Percentiles rank a stretch among this genome's conserved stretches.
These are phyloP conservation scores for Entomophthora muscae DNA, from an alignment of 371 early-diverging fungal genomes.

Conservation along the genomic window DNA sequence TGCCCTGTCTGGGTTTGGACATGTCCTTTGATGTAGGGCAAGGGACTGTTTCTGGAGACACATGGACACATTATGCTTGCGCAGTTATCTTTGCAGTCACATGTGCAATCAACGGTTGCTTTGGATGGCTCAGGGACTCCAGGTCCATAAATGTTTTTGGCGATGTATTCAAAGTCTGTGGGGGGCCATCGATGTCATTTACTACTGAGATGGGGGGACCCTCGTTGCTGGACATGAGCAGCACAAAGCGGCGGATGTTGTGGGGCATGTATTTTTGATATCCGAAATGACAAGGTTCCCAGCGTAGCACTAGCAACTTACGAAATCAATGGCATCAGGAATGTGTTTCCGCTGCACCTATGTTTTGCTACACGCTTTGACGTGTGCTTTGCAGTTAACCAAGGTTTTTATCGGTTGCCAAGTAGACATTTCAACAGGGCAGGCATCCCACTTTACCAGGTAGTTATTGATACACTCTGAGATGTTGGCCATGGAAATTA, in stretches of 20 bases:
- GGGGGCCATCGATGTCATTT: slow-evolving; percentile 29
- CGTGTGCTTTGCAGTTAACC: too few species aligned
- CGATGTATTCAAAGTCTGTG: slow-evolving; percentile 25
- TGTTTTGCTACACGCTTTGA: too few species aligned
- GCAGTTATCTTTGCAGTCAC: slow-evolving; percentile 9
- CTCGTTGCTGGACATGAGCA: slow-evolving; percentile 3
- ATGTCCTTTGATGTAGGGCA: slow-evolving; percentile 18
- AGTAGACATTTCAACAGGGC: too few species aligned
- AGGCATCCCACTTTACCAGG: too few species aligned
- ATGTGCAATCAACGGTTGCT: slow-evolving; percentile 19
- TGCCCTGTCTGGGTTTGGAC: slow-evolving; percentile 11
- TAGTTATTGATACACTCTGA: too few species aligned
- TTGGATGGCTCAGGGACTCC: slow-evolving; percentile 15
- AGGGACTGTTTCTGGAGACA: neutral
- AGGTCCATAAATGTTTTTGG: neutral
- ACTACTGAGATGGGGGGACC: slow-evolving; percentile 21
- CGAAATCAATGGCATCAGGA: too few species aligned
- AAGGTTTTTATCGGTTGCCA: too few species aligned
- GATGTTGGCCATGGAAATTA: too few species aligned
- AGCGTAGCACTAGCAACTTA: too few species aligned
- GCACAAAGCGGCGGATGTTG: neutral
- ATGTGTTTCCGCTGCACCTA: too few species aligned
- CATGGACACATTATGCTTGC: slow-evolving; percentile 11
- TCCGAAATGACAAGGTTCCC: too few species aligned
- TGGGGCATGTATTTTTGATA: too few species aligned